A percentile compares a stretch with the other conserved stretches of the same genome.
Conservation (phyloP, 1,284 basidiomycete genomes). For the Ganoderma meredithae region DNA sequence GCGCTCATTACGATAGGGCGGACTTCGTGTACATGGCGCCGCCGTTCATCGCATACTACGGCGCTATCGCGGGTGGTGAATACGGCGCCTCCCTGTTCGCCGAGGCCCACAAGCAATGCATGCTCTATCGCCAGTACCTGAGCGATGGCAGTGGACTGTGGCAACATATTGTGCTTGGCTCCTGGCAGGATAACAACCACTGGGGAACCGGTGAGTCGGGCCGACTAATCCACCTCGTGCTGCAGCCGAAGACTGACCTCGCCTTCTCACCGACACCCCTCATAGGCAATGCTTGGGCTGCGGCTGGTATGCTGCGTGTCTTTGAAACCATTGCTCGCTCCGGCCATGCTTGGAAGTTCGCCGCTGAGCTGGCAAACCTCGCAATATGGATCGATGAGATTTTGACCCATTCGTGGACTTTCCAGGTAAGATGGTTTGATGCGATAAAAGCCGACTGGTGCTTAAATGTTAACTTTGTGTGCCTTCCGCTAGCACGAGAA, state of each 20-base stretch:
- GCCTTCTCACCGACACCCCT: not conserved
- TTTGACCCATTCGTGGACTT: constrained; percentile 54
- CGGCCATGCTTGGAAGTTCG: constrained; percentile 46
- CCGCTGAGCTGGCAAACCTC: constrained; percentile 55
- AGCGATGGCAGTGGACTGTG: constrained; percentile 55
- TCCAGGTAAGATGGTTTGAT: constrained; percentile 47
- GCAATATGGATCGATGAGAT: constrained; percentile 67
- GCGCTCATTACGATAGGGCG: constrained; percentile 46
- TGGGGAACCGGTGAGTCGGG: constrained; percentile 56
- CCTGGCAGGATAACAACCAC: constrained; percentile 54
- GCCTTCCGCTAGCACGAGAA: constrained; percentile 40
- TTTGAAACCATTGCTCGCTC: constrained; percentile 63
- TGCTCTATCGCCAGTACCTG: constrained; percentile 65
- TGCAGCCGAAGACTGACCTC: not conserved
- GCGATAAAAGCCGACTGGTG: too few species aligned
- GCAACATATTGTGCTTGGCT: constrained; percentile 60
- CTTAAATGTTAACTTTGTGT: not conserved
- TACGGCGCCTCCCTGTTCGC: constrained; percentile 57
- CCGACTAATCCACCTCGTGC: not conserved
- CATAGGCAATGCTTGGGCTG: constrained; percentile 72
- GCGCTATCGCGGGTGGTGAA: constrained; percentile 52
- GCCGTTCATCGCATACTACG: constrained; percentile 83
- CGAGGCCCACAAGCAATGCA: constrained; percentile 71
- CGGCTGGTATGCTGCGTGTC: constrained; percentile 71
- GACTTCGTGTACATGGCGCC: constrained; percentile 79